phyloP scores from a whole-genome alignment of 139 green algal species.

The Volvox africanus region DNA sequence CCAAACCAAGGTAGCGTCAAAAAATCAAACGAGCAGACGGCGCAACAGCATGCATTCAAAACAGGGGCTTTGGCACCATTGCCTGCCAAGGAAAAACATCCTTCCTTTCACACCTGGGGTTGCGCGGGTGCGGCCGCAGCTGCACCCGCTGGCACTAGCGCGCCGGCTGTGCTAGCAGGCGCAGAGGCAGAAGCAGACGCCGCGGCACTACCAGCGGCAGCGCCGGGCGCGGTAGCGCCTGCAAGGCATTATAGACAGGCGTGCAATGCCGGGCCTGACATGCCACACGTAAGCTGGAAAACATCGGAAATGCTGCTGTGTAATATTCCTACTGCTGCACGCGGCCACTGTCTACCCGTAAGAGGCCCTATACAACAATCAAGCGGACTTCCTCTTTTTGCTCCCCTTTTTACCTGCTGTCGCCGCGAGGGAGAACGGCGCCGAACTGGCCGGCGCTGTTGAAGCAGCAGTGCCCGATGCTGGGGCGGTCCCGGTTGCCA shows the following conservation, averaged over 20 bases:
- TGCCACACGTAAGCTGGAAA: too few species aligned
- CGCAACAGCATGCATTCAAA: too few species aligned
- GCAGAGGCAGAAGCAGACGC: not conserved
- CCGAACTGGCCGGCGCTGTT: not conserved
- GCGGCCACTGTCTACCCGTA: too few species aligned
- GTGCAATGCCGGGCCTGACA: too few species aligned
- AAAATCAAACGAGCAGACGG: too few species aligned
- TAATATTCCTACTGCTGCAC: too few species aligned
- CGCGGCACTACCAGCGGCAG: not conserved
- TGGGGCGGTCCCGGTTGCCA: conserved; percentile 14
- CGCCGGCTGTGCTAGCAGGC: not conserved
- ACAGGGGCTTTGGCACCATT: too few species aligned
- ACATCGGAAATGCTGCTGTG: too few species aligned
- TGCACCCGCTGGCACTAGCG: conserved; percentile 8
- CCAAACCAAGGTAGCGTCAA: too few species aligned
- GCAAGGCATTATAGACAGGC: not conserved
- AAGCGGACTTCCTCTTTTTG: not conserved
- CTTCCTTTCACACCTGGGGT: conserved; percentile 12
- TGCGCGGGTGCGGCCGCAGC: not conserved
- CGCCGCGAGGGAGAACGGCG: not conserved
- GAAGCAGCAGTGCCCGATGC: not conserved
- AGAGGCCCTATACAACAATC: not conserved
- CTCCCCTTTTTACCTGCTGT: not conserved
- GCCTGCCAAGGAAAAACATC: too few species aligned
- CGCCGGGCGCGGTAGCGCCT: not conserved